Conservation (phyloP, 2,329 filamentous ascomycete species). For the Microcyclospora pomicola region DNA sequence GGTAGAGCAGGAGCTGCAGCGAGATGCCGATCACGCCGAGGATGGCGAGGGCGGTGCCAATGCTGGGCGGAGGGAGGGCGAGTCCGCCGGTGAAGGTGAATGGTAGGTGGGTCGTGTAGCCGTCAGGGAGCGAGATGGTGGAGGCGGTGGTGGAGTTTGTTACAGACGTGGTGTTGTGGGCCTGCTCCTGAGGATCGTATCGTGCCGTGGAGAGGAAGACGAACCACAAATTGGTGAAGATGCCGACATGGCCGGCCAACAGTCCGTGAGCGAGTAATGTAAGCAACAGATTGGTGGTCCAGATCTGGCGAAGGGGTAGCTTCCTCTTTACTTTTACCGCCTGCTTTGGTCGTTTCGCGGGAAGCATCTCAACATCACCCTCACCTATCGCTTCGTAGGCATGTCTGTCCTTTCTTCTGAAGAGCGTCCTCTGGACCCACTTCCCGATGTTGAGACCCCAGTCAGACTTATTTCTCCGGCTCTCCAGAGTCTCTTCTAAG, state of each 20-base stretch:
- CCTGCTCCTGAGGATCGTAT: slow-evolving; percentile 6
- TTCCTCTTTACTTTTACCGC: not conserved
- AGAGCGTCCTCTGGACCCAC: slow-evolving; percentile 24
- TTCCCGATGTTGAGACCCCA: slow-evolving; percentile 26
- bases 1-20: slow-evolving; percentile 34
- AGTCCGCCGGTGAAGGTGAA: slow-evolving; percentile 37
- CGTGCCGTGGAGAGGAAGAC: slow-evolving; percentile 30
- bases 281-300: slow-evolving; percentile 32
- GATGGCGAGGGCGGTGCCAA: slow-evolving; percentile 35
- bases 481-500: slow-evolving; percentile 46
- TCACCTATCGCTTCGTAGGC: slow-evolving; percentile 19
- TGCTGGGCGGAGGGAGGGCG: slow-evolving; percentile 32
- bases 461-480: slow-evolving; percentile 27
- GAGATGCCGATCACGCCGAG: slow-evolving; percentile 34
- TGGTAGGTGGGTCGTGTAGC: slow-evolving; percentile 25
- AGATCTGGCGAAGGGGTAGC: slow-evolving; percentile 34
- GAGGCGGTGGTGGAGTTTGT: slow-evolving; percentile 4
- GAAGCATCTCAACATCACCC: slow-evolving; percentile 13
- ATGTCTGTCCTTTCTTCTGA: slow-evolving; percentile 14
- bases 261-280: slow-evolving; percentile 27
- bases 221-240: slow-evolving; percentile 37
- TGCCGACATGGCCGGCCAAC: slow-evolving; percentile 33
- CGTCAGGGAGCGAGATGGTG: slow-evolving; percentile 26
- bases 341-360: slow-evolving; percentile 31
- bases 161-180: slow-evolving; percentile 6